Conservation (phyloP, 2,329 filamentous ascomycete genomes). For the Sporothrix pallida region DNA sequence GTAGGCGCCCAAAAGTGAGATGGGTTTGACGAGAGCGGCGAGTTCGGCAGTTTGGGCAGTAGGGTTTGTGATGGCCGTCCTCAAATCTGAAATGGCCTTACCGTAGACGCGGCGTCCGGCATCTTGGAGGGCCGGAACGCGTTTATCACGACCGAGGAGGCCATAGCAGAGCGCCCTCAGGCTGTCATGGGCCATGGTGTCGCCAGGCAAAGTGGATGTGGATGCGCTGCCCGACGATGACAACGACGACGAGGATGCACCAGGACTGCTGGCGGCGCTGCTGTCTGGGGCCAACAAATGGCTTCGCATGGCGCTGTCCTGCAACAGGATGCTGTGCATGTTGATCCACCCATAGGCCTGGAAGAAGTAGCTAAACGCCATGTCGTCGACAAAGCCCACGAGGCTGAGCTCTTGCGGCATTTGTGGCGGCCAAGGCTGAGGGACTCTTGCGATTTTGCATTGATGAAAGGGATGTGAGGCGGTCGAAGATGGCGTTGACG, state of each 20-base stretch:
- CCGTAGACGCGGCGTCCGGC: slow-evolving; percentile 35
- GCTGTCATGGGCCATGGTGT: slow-evolving; percentile 37
- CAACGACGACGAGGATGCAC: not conserved
- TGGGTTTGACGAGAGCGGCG: slow-evolving; percentile 38
- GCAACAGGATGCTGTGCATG: slow-evolving; percentile 42
- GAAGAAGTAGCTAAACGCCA: slow-evolving; percentile 42
- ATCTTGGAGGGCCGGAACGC: slow-evolving; percentile 33
- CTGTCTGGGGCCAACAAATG: slow-evolving; percentile 36
- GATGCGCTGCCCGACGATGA: not conserved
- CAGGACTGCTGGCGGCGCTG: slow-evolving; percentile 9
- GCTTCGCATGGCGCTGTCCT: slow-evolving; percentile 38
- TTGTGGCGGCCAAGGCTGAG: not conserved
- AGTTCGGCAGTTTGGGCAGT: slow-evolving; percentile 32
- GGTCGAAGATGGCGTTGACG: not conserved
- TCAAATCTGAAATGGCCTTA: slow-evolving; percentile 33
- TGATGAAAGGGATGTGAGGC: not conserved
- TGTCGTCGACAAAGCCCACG: slow-evolving; percentile 41
- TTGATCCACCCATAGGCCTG: slow-evolving; percentile 43
- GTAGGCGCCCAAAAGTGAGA: slow-evolving; percentile 38
- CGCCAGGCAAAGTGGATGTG: not conserved
- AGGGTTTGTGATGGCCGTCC: slow-evolving; percentile 26
- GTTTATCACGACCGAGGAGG: slow-evolving; percentile 38
- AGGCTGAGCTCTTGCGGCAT: slow-evolving; percentile 38
- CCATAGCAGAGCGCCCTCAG: slow-evolving; percentile 39
- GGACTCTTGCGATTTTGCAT: not conserved